Evolutionary conservation across 1,139 yeast genomes (phyloP), one percentile per base, ranked within the genome.

Genomic region (Debaryomyces sp.): DNA sequence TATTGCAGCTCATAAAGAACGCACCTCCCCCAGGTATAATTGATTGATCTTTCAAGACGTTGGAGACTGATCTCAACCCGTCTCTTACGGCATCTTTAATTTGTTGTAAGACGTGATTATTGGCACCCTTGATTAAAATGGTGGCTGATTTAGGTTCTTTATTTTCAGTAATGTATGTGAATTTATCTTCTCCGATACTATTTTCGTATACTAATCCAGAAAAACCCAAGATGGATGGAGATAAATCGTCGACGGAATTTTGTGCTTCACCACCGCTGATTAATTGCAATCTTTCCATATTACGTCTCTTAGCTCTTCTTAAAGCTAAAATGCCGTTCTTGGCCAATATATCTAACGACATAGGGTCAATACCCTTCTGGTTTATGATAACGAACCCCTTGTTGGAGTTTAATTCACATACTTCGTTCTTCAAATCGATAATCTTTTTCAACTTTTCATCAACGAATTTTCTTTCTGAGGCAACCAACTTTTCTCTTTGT

Each of bases 311-410:
- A 42, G 99, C 99, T 67, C 99, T 85, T 77, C 99, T 86, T 61
- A 95, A 79, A 1, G 99, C 99, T 59, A 94, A 77, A 58, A 95
- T 94, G 56, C 89, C 90, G 69, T 95, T 88, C 67, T 90, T 91
- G 47, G 98, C 98, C 56, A 95, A 79, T 12, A 92, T 86, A 66
- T 95, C 99, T 56, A 95, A 77, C 13, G 98, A 91, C 95, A 94
- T 88, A 54, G 99, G 99, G 67, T 95, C 99, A 59, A 95, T 95
- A 59, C 99, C 99, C 78, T 95, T 95, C 72, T 95, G 99, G 72
- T 95, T 95, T 67, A 95, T 89, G 51, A 95, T 89, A 49, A 95
- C 99, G 71, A 95, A 95, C 2, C 94, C 94, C 63, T 85, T 78
- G 57, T 82, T 74, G 9, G 85, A 75, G 60, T 86, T 87, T 54